Base-by-base conservation (phyloP, 768 basidiomycete genomes). In the Dioszegia hungarica region DNA sequence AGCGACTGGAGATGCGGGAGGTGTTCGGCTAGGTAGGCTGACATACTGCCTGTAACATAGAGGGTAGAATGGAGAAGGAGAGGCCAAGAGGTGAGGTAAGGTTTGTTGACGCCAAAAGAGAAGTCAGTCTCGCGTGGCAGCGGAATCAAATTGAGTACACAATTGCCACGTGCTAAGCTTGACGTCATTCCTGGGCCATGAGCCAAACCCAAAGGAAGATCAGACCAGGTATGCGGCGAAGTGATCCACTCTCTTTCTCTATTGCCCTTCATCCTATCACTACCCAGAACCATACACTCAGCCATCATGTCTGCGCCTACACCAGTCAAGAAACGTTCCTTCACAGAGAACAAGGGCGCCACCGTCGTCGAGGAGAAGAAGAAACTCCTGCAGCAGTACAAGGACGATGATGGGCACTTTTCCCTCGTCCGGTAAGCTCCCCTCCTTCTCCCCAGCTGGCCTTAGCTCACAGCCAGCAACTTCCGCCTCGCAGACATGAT, bases 401-500 rank as follows among this genome's bases (percentile, higher is more conserved):
- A 86, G 64, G 86, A 92, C 61, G 87, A 88, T 22, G 86, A 92
- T 57, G 91, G 95, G 20, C 95, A 99, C 79, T 99, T 99, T 78
- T 92, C 90, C 20, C 85, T 99, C 53, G 95, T 98, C 77, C 86
- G 94, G 94, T 93, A 73, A 52, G 74, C 68, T 12, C 27, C 5
- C 3, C 12, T 39, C 36, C n/a, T 3, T 15, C 14, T 22, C 29
- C 34, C 24, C 2, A 45, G 33, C n/a, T 6, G n/a, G 20, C n/a
- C 5, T 29, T 6, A 40, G 28, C 40, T 22, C 33, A 6, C 2
- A 41, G 20, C 29, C 59, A 95, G 95, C 67, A 98, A 97, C 77
- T 99, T 99, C 75, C 89, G 93, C 51, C 83, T 98, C 25, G 95
- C 95, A 63, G 95, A 99, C 80, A 82, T 95, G 49, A 91, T 99